Base-by-base conservation (phyloP, 495 filamentous ascomycete species). In the Podospora tetraspora region DNA sequence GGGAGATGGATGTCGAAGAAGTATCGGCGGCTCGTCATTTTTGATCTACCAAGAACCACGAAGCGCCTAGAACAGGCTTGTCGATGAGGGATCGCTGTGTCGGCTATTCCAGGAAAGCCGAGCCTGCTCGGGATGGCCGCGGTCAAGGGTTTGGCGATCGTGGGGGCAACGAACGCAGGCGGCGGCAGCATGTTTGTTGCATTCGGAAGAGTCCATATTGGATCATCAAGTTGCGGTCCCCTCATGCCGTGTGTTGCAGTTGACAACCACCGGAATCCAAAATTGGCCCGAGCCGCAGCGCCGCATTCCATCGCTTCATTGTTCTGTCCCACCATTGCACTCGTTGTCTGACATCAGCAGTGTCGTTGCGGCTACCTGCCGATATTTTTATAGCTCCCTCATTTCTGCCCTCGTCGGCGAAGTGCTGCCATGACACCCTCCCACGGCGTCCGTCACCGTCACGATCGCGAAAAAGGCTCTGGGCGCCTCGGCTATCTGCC, bases 401-500 rank as follows among this genome's bases (percentile, higher is more conserved):
- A 52, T 52, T 52, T 52, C 16, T 7, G 19, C 19, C 16, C 16
- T 52, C 19, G 19, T n/a, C 43, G 43, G 43, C 43, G 43, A 16
- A 52, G 43, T 52, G 32, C 32, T 3, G 32, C 3, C 32, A 34
- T 34, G 32, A 34, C 32, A 34, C 12, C 32, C 10, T n/a, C 43
- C 16, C 13, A 19, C 37, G 13, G 19, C 5, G 43, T 52, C 43
- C 19, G 43, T n/a, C 43, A 52, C 43, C 19, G 43, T n/a, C 43
- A 52, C 8, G n/a, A 32, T 43, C 61, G 25, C 30, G 16, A 52
- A 52, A 19, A 52, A 7, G 32, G 8, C 16, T 19, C 43, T 52
- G 43, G 43, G 43, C 43, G 29, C 65, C 59, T 61, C 65, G 65
- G 65, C 65, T 67, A 67, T 67, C 65, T 67, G 22, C 22, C 59